phyloP scores from a whole-genome alignment of 2,329 filamentous ascomycete genomes.

The Pseudocercospora crystallina region DNA sequence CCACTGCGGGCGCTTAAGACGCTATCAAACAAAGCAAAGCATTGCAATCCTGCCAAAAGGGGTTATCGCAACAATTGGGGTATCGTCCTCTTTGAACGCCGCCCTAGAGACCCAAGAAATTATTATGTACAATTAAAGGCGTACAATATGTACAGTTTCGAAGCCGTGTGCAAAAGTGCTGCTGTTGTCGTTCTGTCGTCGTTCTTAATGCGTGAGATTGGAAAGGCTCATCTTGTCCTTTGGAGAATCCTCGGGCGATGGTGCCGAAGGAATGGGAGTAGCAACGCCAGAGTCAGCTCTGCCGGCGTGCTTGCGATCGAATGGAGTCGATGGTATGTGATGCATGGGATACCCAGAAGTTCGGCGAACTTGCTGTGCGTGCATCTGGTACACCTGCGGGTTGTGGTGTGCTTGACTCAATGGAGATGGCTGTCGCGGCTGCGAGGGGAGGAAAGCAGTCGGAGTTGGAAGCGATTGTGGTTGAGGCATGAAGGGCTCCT shows the following conservation, averaged over 20 bases:
- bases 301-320: conserved; percentile 20
- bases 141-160: not conserved
- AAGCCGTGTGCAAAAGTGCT: not conserved
- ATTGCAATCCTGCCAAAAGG: too few relatives aligned
- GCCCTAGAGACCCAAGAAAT: too few relatives aligned
- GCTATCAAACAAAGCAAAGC: too few relatives aligned
- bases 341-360: conserved; percentile 23
- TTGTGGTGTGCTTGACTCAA: conserved; percentile 22
- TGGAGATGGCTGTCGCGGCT: conserved; percentile 25
- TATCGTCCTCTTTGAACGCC: too few relatives aligned
- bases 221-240: conserved; percentile 41
- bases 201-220: conserved; percentile 34
- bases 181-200: conserved; percentile 10
- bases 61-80: too few relatives aligned
- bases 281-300: conserved; percentile 31
- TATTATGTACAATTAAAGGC: too few relatives aligned
- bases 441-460: conserved; percentile 27
- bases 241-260: conserved; percentile 35
- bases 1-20: too few relatives aligned
- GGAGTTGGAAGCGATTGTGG: conserved; percentile 27
- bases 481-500: conserved; percentile 36
- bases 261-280: conserved; percentile 28
- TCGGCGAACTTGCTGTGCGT: conserved; percentile 23
- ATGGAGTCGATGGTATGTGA: conserved; percentile 23
- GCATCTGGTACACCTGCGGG: conserved; percentile 31